These are phyloP conservation scores for Triticum urartu DNA, from an alignment of 176 grass and related monocot species.

Conservation along the genomic window DNA sequence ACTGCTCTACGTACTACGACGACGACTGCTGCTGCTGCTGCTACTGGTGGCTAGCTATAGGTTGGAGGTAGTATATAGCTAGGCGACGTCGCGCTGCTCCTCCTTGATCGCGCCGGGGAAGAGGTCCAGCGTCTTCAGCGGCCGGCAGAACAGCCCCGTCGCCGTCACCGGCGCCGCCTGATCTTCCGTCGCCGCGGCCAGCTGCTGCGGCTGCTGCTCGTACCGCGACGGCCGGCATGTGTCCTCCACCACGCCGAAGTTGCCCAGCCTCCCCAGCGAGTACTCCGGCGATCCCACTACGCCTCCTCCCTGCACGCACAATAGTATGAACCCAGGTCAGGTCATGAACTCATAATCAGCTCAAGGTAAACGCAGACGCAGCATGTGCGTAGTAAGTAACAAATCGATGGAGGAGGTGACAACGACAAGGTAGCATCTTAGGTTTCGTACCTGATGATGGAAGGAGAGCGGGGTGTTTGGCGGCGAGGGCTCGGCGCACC, in stretches of 20 bases:
- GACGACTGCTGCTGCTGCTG: neutral
- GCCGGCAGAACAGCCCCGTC: slow-evolving; percentile 37
- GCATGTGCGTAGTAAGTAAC: neutral
- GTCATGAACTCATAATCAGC: no score
- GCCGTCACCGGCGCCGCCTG: neutral
- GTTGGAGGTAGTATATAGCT: neutral
- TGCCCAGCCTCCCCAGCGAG: slow-evolving; percentile 48
- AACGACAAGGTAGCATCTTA: neutral
- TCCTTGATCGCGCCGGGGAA: slow-evolving; percentile 82
- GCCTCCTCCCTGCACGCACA: neutral
- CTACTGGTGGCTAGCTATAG: no score
- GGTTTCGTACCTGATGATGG: slow-evolving; percentile 20
- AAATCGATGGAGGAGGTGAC: neutral
- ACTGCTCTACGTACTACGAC: neutral
- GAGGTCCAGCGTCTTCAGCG: slow-evolving; percentile 89
- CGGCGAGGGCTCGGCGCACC: slow-evolving; percentile 5
- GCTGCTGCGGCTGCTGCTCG: neutral
- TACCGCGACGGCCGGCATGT: slow-evolving; percentile 13
- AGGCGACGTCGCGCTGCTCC: slow-evolving; percentile 48
- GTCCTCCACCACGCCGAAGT: slow-evolving; percentile 38
- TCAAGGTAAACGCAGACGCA: neutral
- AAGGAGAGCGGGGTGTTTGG: neutral
- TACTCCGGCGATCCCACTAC: neutral
- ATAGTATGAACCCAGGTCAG: no score
- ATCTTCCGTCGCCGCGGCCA: neutral